A percentile compares a stretch with the other conserved stretches of the same genome.
phyloP scores from a whole-genome alignment of 202 grass and related monocot species.

The Setaria viridis region DNA sequence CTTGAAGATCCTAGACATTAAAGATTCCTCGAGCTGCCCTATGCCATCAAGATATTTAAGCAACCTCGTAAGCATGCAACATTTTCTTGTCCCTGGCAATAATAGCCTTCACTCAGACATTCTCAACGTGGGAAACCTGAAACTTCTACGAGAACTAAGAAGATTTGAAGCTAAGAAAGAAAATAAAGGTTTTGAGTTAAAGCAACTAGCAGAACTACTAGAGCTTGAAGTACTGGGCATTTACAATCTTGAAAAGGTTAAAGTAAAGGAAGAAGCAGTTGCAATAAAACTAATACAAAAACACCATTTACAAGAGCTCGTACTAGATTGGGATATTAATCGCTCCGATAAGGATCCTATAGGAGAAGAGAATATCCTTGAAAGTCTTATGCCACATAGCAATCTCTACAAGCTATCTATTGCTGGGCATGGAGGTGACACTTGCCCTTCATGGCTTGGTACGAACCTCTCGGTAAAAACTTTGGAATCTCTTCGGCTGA shows the following conservation, averaged over 20 bases:
- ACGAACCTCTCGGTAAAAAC: neutral
- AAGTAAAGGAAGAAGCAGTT: neutral
- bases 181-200: neutral
- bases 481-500: neutral
- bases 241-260: neutral
- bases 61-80: neutral
- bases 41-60: no score
- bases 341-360: neutral
- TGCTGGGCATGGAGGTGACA: neutral
- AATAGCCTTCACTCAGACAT: neutral
- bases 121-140: neutral
- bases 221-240: neutral
- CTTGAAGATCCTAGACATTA: neutral
- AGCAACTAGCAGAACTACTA: neutral
- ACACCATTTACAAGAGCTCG: neutral
- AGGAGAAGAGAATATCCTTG: neutral
- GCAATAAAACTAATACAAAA: neutral
- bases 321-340: neutral
- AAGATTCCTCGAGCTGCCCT: rapidly evolving
- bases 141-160: neutral
- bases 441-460: neutral
- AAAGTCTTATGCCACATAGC: neutral
- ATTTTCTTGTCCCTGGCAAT: neutral
- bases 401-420: neutral
- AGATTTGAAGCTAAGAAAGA: neutral